Percentiles rank a stretch among this genome's conserved stretches.
Evolutionary conservation across 305 asterid species (phyloP).

Genomic region (Salvia sclarea): DNA sequence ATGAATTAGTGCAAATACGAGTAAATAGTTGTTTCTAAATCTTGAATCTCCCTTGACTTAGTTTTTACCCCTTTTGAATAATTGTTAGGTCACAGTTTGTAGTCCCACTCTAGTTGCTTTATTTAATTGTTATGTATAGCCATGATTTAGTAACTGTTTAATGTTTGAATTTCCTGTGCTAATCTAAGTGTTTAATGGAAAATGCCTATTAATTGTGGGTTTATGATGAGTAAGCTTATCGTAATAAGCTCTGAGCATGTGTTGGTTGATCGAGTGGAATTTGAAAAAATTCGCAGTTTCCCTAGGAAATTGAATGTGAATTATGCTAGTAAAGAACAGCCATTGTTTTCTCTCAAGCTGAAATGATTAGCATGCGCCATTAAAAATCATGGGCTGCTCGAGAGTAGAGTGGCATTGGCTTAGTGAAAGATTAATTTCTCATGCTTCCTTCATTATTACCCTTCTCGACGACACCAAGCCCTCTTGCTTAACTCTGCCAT

Average conservation of each 20-base stretch:
- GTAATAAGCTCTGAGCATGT: constrained; percentile 7
- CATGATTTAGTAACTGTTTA: constrained; percentile 7
- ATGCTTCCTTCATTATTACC: background rate
- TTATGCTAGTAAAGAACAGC: constrained; percentile 1
- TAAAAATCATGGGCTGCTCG: background rate
- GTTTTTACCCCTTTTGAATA: background rate
- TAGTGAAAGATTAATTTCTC: background rate
- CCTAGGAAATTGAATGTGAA: background rate
- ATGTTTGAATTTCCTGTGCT: constrained; percentile 7
- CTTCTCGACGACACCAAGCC: background rate
- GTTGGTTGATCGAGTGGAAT: background rate
- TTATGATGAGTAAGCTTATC: constrained; percentile 16
- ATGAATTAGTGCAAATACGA: constrained; percentile 14
- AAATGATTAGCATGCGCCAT: constrained; percentile 12
- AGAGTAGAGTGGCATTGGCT: background rate
- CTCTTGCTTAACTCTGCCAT: background rate
- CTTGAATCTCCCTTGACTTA: constrained; percentile 8
- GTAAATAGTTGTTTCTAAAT: constrained; percentile 12
- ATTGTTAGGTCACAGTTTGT: background rate
- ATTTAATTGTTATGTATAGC: background rate
- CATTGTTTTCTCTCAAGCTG: background rate
- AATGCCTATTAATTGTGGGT: background rate
- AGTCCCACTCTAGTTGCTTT: constrained; percentile 11
- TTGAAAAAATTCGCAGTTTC: background rate
- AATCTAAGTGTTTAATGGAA: background rate